These are phyloP conservation scores for Tilletia setariae DNA, from an alignment of 1,284 basidiomycete genomes.

Conservation along the genomic window DNA sequence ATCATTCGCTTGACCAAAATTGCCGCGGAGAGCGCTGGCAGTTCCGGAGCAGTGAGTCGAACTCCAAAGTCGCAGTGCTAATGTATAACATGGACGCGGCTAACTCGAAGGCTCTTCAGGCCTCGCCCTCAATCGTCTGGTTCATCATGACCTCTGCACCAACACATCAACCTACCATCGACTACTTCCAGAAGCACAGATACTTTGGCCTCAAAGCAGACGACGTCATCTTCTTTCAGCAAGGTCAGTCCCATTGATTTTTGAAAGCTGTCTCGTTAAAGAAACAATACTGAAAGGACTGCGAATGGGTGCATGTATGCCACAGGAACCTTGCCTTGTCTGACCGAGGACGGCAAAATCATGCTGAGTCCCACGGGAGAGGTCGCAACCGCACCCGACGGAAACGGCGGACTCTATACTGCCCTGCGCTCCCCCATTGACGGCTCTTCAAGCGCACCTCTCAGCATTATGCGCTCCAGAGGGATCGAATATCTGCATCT, in stretches of 20 bases:
- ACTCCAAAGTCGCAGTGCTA: too few relatives aligned
- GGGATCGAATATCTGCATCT: constrained; percentile 85
- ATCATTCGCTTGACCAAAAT: constrained; percentile 77
- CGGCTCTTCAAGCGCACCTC: constrained; percentile 65
- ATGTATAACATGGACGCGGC: too few relatives aligned
- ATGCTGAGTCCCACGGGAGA: constrained; percentile 74
- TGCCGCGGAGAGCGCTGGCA: constrained; percentile 56
- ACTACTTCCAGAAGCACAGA: constrained; percentile 73
- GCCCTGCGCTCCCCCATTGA: constrained; percentile 78
- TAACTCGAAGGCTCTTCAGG: too few relatives aligned
- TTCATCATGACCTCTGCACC: constrained; percentile 99
- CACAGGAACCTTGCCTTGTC: constrained; percentile 86
- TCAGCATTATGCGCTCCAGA: constrained; percentile 75
- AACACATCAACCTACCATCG: constrained; percentile 79
- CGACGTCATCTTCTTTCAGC: constrained; percentile 92
- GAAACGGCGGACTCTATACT: constrained; percentile 94
- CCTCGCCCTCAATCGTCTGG: constrained; percentile 62
- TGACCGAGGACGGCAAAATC: constrained; percentile 90
- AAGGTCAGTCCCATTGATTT: constrained; percentile 63
- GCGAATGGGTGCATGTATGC: too few relatives aligned
- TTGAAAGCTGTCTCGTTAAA: background rate
- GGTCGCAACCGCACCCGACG: constrained; percentile 90
- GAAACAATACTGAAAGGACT: too few relatives aligned
- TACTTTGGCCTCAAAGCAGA: constrained; percentile 79
- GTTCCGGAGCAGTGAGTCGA: too few relatives aligned